Evolutionary conservation across 345 rosid species (phyloP).

Genomic region (Anacardium occidentale): DNA sequence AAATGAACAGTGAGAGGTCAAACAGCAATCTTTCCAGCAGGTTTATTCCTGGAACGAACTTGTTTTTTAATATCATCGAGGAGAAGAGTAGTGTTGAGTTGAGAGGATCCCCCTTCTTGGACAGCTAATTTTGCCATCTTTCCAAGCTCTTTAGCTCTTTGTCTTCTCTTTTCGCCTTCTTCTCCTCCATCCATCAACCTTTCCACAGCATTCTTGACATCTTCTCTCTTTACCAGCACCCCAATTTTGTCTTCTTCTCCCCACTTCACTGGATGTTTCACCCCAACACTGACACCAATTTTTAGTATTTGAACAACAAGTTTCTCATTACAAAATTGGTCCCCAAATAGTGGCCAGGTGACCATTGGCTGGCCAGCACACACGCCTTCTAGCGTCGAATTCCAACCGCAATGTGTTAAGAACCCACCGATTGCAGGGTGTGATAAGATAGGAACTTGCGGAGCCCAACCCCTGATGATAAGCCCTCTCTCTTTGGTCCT

Average conservation of each 20-base stretch:
- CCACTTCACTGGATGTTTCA: not conserved
- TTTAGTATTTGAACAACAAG: not conserved
- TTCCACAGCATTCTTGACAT: conserved; percentile 16
- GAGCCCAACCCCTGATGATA: conserved; percentile 20
- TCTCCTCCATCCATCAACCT: conserved; percentile 19
- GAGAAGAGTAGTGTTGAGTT: conserved; percentile 8
- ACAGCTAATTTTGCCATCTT: conserved; percentile 21
- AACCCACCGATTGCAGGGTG: conserved; percentile 20
- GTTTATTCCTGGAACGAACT: too few species aligned
- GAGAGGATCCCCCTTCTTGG: conserved; percentile 32
- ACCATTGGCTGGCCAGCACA: conserved; percentile 10
- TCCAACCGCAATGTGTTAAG: conserved; percentile 21
- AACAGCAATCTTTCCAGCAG: too few species aligned
- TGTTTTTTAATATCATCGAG: conserved; percentile 5
- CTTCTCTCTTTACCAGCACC: conserved; percentile 23
- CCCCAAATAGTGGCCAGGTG: conserved; percentile 11
- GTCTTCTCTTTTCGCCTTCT: conserved; percentile 28
- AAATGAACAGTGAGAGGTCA: too few species aligned
- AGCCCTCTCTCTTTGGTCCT: conserved; percentile 15
- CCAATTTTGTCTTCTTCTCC: conserved; percentile 7
- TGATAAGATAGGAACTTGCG: conserved; percentile 17
- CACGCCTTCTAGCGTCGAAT: conserved; percentile 16
- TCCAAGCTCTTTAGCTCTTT: conserved; percentile 26
- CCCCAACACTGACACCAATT: not conserved
- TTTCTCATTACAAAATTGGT: conserved; percentile 11